Evolutionary conservation across 495 filamentous ascomycete species (phyloP).

Genomic region (Penicillium soppii): DNA sequence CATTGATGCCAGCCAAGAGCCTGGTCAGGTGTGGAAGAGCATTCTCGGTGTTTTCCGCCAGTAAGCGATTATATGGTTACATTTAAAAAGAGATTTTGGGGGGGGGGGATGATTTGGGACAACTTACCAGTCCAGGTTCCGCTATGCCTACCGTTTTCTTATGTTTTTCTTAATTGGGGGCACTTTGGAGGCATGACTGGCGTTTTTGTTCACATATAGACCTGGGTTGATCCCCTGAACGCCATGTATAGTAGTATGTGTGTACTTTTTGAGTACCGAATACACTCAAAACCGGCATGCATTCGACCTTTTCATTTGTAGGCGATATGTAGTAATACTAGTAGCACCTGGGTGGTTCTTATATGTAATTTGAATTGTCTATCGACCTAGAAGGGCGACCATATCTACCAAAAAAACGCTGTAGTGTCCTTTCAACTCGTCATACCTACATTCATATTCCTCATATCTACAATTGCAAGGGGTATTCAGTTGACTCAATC

Average conservation of each 20-base stretch:
- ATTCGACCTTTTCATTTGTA: not conserved
- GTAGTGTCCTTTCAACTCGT: no score
- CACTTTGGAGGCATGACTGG: slow-evolving; percentile 11
- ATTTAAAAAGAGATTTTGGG: slow-evolving; percentile 5
- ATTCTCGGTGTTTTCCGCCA: slow-evolving; percentile 82
- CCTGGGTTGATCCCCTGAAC: slow-evolving; percentile 16
- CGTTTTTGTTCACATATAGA: slow-evolving; percentile 26
- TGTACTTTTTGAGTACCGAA: slow-evolving; percentile 24
- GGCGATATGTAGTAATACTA: no score
- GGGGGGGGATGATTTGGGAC: slow-evolving; percentile 2
- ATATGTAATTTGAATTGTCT: no score
- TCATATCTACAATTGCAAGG: slow-evolving; percentile 36
- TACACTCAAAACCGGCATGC: slow-evolving; percentile 15
- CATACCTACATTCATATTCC: not conserved
- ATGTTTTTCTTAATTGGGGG: slow-evolving; percentile 15
- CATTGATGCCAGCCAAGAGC: slow-evolving; percentile 95
- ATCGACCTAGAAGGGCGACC: no score
- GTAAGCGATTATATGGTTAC: slow-evolving; percentile 13
- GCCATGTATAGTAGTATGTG: slow-evolving; percentile 31
- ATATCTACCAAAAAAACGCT: no score
- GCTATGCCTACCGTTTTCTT: slow-evolving; percentile 17
- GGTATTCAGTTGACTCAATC: slow-evolving; percentile 77
- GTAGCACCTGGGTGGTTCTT: no score
- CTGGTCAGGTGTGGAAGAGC: slow-evolving; percentile 92
- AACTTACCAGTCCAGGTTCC: slow-evolving; percentile 8